Evolutionary conservation across 768 basidiomycete genomes (phyloP).

Genomic region (Pholiota conissans): DNA sequence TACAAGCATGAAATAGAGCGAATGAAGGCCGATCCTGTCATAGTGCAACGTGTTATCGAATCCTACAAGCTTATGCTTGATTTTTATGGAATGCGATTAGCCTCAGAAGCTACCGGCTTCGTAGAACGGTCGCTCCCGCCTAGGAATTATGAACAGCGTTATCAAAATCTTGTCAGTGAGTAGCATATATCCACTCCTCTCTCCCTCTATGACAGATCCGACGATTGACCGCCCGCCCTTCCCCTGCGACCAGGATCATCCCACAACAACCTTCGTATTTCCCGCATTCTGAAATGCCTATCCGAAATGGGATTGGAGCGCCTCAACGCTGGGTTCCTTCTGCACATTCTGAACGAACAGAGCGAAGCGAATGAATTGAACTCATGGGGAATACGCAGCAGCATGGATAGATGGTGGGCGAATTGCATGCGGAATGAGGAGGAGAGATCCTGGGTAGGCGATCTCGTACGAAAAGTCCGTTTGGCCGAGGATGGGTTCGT

Average conservation of each 20-base stretch:
- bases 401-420: slow-evolving; percentile 82
- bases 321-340: slow-evolving; percentile 63
- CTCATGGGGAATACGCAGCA: slow-evolving; percentile 44
- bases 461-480: slow-evolving; percentile 52
- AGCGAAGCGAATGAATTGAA: slow-evolving; percentile 56
- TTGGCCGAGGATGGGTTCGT: slow-evolving; percentile 34
- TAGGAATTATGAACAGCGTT: slow-evolving; percentile 51
- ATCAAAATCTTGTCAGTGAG: slow-evolving; percentile 68
- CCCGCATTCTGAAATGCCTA: slow-evolving; percentile 74
- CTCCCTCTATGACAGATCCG: slow-evolving; percentile 9
- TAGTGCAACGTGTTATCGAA: slow-evolving; percentile 49
- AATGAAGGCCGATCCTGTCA: slow-evolving; percentile 50
- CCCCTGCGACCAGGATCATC: slow-evolving; percentile 43
- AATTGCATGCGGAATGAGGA: slow-evolving; percentile 66
- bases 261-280: slow-evolving; percentile 79
- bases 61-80: slow-evolving; percentile 78
- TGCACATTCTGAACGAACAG: slow-evolving; percentile 71
- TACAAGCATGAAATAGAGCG: slow-evolving; percentile 60
- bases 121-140: slow-evolving; percentile 51
- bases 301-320: slow-evolving; percentile 70
- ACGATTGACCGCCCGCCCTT: slow-evolving; percentile 18
- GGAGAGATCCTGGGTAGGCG: slow-evolving; percentile 56
- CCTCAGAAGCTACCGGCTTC: slow-evolving; percentile 57
- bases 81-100: slow-evolving; percentile 76
- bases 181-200: slow-evolving; percentile 15